A percentile compares a stretch with the other conserved stretches of the same genome.
These are phyloP conservation scores for Bipolaris cookei DNA, from an alignment of 2,329 filamentous ascomycete species.

Conservation along the genomic window DNA sequence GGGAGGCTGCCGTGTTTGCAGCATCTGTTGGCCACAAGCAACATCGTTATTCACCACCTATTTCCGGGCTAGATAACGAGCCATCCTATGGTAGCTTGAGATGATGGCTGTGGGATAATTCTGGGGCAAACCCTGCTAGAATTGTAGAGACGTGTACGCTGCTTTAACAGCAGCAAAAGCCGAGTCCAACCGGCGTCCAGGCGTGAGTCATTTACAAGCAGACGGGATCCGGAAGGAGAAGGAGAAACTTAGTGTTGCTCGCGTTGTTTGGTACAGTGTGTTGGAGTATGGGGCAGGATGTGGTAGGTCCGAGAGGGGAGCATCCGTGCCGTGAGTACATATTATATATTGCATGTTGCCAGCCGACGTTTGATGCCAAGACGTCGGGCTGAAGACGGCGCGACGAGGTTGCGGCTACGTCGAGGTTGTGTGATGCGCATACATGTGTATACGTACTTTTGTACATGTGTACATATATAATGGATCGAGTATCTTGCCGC, in stretches of 20 bases:
- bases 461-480: too few relatives aligned
- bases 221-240: not conserved
- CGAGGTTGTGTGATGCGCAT: too few relatives aligned
- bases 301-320: not conserved
- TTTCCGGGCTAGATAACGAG: not conserved
- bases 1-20: not conserved
- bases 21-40: too few relatives aligned
- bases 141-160: not conserved
- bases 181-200: not conserved
- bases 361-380: too few relatives aligned
- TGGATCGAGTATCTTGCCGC: too few relatives aligned
- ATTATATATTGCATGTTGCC: too few relatives aligned
- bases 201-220: not conserved
- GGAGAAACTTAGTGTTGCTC: not conserved
- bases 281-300: not conserved
- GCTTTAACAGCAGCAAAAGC: not conserved
- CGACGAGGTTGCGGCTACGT: too few relatives aligned
- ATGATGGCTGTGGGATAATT: not conserved
- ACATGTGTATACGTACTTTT: too few relatives aligned
- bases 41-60: not conserved
- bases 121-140: not conserved
- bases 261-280: not conserved
- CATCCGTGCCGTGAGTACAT: not conserved
- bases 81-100: not conserved
- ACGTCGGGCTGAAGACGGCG: too few relatives aligned